Conservation (phyloP, 257 asterid species). For the Solanum gracilifrons region DNA sequence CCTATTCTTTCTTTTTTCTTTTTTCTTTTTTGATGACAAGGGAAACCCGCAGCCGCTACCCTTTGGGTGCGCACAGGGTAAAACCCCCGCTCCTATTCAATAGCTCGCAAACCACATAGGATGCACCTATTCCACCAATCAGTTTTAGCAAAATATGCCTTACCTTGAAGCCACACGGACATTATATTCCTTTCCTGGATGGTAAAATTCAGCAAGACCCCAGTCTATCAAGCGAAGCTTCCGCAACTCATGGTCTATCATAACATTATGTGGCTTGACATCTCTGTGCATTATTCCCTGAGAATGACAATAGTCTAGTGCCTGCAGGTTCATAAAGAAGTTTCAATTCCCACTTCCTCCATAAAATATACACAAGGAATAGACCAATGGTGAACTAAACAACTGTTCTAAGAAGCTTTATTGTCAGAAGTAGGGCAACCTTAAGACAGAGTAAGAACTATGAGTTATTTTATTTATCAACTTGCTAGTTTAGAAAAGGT, state of each 20-base stretch:
- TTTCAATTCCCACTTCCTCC: background rate
- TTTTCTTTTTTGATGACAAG: too few species aligned
- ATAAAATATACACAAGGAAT: background rate
- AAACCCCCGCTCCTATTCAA: too few species aligned
- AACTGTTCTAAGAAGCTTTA: background rate
- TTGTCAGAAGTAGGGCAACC: background rate
- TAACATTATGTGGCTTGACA: slow-evolving; percentile 80
- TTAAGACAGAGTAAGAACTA: background rate
- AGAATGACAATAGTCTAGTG: slow-evolving; percentile 70
- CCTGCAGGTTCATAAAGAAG: slow-evolving; percentile 27
- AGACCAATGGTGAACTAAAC: background rate
- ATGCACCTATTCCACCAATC: background rate
- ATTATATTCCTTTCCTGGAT: slow-evolving; percentile 73
- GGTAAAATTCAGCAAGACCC: slow-evolving; percentile 71
- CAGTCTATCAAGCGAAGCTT: slow-evolving; percentile 78
- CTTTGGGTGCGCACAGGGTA: too few species aligned
- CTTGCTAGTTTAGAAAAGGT: background rate
- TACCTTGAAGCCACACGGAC: slow-evolving; percentile 87
- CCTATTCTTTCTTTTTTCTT: too few species aligned
- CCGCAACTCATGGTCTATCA: slow-evolving; percentile 76
- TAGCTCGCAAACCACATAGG: too few species aligned
- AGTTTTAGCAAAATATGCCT: background rate
- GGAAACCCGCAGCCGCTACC: too few species aligned
- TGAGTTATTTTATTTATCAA: background rate
- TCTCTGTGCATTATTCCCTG: slow-evolving; percentile 72